Percentiles rank a stretch among this genome's conserved stretches.
Evolutionary conservation across 768 basidiomycete species (phyloP).

Genomic region (Rhodotorula sphaerocarpa): DNA sequence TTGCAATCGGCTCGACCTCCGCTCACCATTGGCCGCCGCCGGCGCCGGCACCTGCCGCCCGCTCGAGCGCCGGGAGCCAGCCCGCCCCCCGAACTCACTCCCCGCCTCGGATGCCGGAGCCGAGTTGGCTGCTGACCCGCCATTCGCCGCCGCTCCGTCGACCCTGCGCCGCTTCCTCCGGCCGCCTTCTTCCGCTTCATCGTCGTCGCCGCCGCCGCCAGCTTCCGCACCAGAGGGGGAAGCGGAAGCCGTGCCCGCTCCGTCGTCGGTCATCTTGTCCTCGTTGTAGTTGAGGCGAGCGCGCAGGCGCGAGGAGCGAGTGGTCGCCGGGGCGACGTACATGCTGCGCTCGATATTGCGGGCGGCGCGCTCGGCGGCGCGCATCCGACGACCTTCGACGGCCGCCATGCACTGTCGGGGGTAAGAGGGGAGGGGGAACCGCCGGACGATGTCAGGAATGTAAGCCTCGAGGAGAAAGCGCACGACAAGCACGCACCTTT

Average conservation of each 20-base stretch:
- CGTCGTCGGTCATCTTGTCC: neutral
- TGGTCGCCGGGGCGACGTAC: neutral
- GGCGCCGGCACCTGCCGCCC: neutral
- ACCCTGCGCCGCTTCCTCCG: neutral
- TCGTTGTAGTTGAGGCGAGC: slow-evolving; percentile 1
- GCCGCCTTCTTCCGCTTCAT: neutral
- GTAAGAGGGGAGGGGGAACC: too few species aligned
- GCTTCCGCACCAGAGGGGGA: too few species aligned
- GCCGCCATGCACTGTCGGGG: neutral
- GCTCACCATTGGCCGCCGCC: slow-evolving; percentile 11
- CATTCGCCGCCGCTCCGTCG: too few species aligned
- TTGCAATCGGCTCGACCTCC: slow-evolving; percentile 12
- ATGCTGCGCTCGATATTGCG: neutral
- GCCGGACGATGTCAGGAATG: neutral
- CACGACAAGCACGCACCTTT: slow-evolving; percentile 11
- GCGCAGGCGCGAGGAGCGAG: neutral
- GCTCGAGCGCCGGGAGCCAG: neutral
- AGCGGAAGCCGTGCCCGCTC: neutral
- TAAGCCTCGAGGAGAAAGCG: neutral
- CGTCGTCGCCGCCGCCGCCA: neutral
- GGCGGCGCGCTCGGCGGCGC: slow-evolving; percentile 7
- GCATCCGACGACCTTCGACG: neutral
- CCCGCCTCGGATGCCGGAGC: neutral
- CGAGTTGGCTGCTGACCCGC: neutral
- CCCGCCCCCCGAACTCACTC: neutral